These are phyloP conservation scores for Fusarium sp. DNA, from an alignment of 2,329 filamentous ascomycete species.

Conservation along the genomic window DNA sequence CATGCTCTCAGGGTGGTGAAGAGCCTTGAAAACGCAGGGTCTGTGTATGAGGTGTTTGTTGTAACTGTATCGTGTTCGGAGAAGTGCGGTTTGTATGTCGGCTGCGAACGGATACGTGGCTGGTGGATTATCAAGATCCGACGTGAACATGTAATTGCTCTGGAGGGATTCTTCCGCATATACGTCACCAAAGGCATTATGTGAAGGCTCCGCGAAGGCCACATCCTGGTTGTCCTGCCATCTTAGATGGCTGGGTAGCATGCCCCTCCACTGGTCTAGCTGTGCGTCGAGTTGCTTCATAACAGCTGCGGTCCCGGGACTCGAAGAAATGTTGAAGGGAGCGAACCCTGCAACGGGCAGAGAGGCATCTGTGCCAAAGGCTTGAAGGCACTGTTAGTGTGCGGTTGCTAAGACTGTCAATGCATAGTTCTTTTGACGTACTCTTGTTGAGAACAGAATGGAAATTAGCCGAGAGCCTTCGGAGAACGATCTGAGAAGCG, in stretches of 20 bases:
- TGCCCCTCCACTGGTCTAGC: slow-evolving; percentile 65
- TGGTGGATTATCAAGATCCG: slow-evolving; percentile 36
- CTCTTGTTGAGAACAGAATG: slow-evolving; percentile 62
- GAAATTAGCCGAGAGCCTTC: slow-evolving; percentile 61
- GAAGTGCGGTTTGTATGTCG: slow-evolving; percentile 65
- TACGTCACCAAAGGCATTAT: slow-evolving; percentile 27
- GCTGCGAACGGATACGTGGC: slow-evolving; percentile 60
- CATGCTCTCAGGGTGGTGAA: slow-evolving; percentile 65
- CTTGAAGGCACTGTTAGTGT: slow-evolving; percentile 23
- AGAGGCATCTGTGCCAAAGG: slow-evolving; percentile 27
- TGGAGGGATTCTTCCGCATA: slow-evolving; percentile 35
- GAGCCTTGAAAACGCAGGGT: slow-evolving; percentile 67
- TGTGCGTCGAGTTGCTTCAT: slow-evolving; percentile 63
- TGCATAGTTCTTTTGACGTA: slow-evolving; percentile 46
- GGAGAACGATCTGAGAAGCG: slow-evolving; percentile 66
- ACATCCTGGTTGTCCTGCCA: slow-evolving; percentile 64
- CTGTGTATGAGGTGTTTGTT: slow-evolving; percentile 66
- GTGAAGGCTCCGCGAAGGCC: slow-evolving; percentile 36
- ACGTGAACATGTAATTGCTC: slow-evolving; percentile 35
- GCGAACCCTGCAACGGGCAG: slow-evolving; percentile 27
- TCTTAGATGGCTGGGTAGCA: slow-evolving; percentile 63
- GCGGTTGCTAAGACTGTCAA: neutral
- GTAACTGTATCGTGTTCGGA: slow-evolving; percentile 68
- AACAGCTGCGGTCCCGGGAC: slow-evolving; percentile 41
- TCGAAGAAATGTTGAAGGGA: slow-evolving; percentile 20